These are phyloP conservation scores for Phalaenopsis equestris DNA, from an alignment of 106 monocot species.

Conservation along the genomic window DNA sequence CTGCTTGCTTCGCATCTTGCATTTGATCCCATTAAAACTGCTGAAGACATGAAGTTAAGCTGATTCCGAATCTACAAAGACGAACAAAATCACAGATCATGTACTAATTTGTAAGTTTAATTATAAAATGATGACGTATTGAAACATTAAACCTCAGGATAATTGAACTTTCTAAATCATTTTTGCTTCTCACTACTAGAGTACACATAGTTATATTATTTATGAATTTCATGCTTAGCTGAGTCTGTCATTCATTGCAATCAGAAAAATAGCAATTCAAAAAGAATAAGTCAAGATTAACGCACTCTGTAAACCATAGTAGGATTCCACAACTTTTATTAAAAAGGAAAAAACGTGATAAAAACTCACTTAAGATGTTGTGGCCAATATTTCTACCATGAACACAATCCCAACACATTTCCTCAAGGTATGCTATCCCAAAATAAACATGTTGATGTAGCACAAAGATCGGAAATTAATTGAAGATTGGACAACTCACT, in stretches of 20 bases:
- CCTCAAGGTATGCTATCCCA: no score
- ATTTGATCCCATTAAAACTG: conserved; percentile 6
- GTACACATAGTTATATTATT: neutral
- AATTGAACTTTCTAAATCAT: neutral
- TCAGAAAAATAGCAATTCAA: neutral
- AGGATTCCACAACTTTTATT: no score
- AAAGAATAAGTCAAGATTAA: neutral
- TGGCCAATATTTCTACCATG: no score
- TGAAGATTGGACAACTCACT: no score
- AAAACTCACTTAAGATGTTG: no score
- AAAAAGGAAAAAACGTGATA: no score
- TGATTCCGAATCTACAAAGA: conserved; percentile 38
- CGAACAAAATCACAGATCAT: neutral
- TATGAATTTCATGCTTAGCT: neutral
- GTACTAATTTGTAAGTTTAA: neutral
- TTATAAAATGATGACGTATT: neutral
- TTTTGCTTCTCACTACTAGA: neutral
- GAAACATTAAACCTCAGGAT: neutral
- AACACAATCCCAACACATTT: no score
- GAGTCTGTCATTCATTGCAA: neutral
- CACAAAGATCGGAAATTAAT: no score
- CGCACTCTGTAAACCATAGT: neutral
- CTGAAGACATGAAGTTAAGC: conserved; percentile 11
- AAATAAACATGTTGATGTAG: no score
- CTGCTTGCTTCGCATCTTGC: conserved; percentile 26